Base-by-base conservation (phyloP, 2,329 filamentous ascomycete genomes). In the Zelopaecilomyces penicillatus region DNA sequence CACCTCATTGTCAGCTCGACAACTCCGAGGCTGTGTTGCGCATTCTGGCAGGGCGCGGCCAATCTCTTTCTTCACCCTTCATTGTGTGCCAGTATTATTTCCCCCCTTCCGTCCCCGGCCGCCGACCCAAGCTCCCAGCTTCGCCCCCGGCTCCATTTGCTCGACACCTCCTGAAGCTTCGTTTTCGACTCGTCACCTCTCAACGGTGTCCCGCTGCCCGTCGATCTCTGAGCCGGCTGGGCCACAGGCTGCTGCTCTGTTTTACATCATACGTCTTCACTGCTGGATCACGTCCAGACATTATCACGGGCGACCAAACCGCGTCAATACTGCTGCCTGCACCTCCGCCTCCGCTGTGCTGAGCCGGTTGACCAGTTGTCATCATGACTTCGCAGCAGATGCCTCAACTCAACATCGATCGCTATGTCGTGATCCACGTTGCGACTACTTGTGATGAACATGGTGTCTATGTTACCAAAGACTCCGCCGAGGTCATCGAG, bases 401-500 rank as follows among this genome's bases (percentile, higher is more conserved):
- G 44, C 74, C 73, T 41, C 78, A 80, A 56, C 76, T 82, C 57
- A 85, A 85, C 70, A 80, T 95, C 69, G 93, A 98, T 73, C 87
- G 91, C 66, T 98, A 95, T 70, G 85, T 96, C 54, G 87, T 98
- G 61, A 95, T 97, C 65, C 93, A 98, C 69, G 91, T 97, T 62
- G 93, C 93, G 52, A 98, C 93, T 32, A 98, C 93, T 56, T 98
- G 93, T 70, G 93, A 98, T 67, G 93, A 98, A 68, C 93, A 98
- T 70, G 93, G 93, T 52, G 93, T 98, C 54, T 98, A 98, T 68
- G 93, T 98, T 48, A 98, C 93, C 49, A 97, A 97, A 71, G 93
- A 98, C 70, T 97, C 93, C 48, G 93, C 93, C 51, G 93, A 98
- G 73, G 93, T 98, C 55, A 98, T 98, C 67, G 93, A 98, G 78